A percentile compares a stretch with the other conserved stretches of the same genome.
Evolutionary conservation across 768 basidiomycete species (phyloP).

Genomic region (Clavulina sp.): DNA sequence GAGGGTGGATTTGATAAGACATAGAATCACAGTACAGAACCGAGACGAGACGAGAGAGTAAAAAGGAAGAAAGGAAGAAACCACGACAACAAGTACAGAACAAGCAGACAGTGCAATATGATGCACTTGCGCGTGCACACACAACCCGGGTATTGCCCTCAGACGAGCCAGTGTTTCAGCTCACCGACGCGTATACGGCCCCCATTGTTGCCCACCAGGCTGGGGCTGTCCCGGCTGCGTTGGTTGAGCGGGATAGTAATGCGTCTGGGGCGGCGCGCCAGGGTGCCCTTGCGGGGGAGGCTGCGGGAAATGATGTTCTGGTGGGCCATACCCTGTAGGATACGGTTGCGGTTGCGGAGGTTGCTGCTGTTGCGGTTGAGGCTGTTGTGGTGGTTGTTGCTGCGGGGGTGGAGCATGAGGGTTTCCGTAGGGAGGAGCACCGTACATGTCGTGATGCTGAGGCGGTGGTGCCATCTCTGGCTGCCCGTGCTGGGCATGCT

Average conservation of each 20-base stretch:
- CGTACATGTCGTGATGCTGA: background rate
- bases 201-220: background rate
- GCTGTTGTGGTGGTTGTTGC: background rate
- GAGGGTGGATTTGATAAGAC: no score
- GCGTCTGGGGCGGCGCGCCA: background rate
- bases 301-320: background rate
- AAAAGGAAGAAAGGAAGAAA: no score
- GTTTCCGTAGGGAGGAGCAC: background rate
- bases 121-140: no score
- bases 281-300: background rate
- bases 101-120: no score
- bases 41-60: no score
- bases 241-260: background rate
- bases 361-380: background rate
- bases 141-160: no score
- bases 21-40: no score
- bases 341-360: background rate
- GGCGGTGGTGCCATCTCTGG: background rate
- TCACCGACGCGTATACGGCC: no score
- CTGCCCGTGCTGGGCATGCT: background rate
- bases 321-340: no score
- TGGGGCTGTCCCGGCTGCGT: background rate
- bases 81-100: no score
- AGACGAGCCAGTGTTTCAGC: no score
- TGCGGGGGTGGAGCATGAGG: no score